These are phyloP conservation scores for Coffea humblotiana DNA, from an alignment of 305 asterid species.

Conservation along the genomic window DNA sequence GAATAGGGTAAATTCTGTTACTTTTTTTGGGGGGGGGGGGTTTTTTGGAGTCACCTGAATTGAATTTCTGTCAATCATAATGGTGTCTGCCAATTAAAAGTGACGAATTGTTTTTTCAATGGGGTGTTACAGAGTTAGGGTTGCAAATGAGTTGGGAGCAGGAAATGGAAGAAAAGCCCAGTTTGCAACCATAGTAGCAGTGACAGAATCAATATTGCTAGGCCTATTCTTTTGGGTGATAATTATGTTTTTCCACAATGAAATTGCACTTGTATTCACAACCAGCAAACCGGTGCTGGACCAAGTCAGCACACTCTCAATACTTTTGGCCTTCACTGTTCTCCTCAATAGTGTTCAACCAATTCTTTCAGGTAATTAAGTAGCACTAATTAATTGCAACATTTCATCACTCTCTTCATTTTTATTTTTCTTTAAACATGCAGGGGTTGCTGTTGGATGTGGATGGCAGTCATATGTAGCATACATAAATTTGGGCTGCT, in stretches of 20 bases:
- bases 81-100: too few relatives aligned
- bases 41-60: too few relatives aligned
- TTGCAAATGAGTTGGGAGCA: constrained; percentile 11
- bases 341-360: constrained; percentile 3
- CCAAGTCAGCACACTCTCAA: not conserved
- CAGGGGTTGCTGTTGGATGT: not conserved
- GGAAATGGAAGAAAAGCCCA: constrained; percentile 12
- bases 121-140: not conserved
- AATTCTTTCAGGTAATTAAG: not conserved
- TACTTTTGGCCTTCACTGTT: not conserved
- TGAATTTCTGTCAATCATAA: too few relatives aligned
- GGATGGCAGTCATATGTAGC: not conserved
- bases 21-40: too few relatives aligned
- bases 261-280: not conserved
- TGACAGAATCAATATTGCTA: not conserved
- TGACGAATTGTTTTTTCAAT: not conserved
- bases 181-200: not conserved
- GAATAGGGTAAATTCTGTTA: not conserved
- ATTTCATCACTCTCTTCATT: too few relatives aligned
- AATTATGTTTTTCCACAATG: constrained; percentile 4
- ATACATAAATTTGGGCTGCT: not conserved
- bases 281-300: not conserved
- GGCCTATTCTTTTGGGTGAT: not conserved
- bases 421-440: not conserved
- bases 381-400: too few relatives aligned